A percentile compares a stretch with the other conserved stretches of the same genome.
Evolutionary conservation across 2,329 filamentous ascomycete species (phyloP).

Genomic region (Alternaria conjuncta): DNA sequence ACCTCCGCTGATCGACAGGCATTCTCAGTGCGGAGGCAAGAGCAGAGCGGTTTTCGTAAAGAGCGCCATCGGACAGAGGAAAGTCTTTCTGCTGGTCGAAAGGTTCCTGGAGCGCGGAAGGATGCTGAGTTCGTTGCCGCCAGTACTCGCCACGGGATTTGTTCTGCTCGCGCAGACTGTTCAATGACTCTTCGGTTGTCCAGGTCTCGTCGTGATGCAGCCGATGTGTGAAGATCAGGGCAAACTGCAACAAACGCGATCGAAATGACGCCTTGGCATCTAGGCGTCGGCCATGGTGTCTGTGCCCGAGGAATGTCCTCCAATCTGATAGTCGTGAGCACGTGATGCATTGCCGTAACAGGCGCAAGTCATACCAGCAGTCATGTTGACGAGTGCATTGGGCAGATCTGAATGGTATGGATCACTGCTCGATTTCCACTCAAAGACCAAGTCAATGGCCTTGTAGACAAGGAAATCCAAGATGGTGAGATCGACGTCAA

Average conservation of each 20-base stretch:
- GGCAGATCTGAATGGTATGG: slow-evolving; percentile 42
- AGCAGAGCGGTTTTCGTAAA: slow-evolving; percentile 35
- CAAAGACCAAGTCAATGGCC: slow-evolving; percentile 53
- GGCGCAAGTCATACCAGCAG: slow-evolving; percentile 32
- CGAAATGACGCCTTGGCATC: slow-evolving; percentile 55
- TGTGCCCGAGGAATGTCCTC: slow-evolving; percentile 51
- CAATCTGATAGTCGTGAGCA: slow-evolving; percentile 46
- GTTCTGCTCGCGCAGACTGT: slow-evolving; percentile 47
- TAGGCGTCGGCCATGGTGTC: slow-evolving; percentile 45
- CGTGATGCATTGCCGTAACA: background rate
- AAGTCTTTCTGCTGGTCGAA: slow-evolving; percentile 39
- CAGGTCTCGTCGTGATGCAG: slow-evolving; percentile 48
- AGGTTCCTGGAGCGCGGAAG: slow-evolving; percentile 26
- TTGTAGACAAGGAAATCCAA: slow-evolving; percentile 63
- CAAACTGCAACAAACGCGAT: slow-evolving; percentile 56
- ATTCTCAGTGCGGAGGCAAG: slow-evolving; percentile 36
- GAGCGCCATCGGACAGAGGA: slow-evolving; percentile 33
- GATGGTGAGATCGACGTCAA: slow-evolving; percentile 62
- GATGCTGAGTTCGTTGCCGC: slow-evolving; percentile 26
- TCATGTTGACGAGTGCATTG: slow-evolving; percentile 42
- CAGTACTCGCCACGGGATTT: slow-evolving; percentile 38
- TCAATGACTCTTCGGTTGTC: slow-evolving; percentile 45
- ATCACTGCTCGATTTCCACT: slow-evolving; percentile 38
- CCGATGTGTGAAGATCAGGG: slow-evolving; percentile 53
- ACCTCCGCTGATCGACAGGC: slow-evolving; percentile 29